A percentile compares a stretch with the other conserved stretches of the same genome.
Conservation (phyloP, 768 basidiomycete genomes). For the Suillus paluster region DNA sequence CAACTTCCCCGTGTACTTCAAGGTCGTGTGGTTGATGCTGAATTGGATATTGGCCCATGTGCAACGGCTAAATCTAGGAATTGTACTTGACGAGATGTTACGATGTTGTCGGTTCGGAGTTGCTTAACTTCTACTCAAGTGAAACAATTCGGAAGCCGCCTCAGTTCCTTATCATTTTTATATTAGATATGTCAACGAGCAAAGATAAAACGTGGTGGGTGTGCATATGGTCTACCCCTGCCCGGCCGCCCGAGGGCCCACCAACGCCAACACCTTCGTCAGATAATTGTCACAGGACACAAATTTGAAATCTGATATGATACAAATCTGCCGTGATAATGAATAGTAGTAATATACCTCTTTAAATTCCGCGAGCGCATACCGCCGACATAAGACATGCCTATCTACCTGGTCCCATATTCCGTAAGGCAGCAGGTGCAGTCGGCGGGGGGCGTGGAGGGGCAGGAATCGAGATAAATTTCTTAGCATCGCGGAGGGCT, state of each 20-base stretch:
- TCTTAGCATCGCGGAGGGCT: slow-evolving; percentile 22
- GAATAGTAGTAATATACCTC: not conserved
- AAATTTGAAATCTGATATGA: not conserved
- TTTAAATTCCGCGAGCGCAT: not conserved
- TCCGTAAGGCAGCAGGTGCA: slow-evolving; percentile 12
- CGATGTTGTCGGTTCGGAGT: no score
- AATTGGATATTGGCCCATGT: no score
- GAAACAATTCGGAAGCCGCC: not conserved
- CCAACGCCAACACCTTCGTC: not conserved
- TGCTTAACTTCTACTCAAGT: not conserved
- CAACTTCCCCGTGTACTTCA: no score
- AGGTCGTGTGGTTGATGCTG: no score
- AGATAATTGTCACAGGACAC: not conserved
- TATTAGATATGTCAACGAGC: not conserved
- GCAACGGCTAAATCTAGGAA: no score
- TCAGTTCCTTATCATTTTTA: not conserved
- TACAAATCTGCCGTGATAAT: not conserved
- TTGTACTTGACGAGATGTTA: no score
- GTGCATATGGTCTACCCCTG: not conserved
- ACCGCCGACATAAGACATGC: no score
- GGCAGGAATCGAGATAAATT: slow-evolving; percentile 11
- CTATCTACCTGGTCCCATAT: slow-evolving; percentile 8
- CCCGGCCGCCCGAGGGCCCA: not conserved
- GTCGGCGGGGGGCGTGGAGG: slow-evolving; percentile 13
- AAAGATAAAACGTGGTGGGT: not conserved